Base-by-base conservation (phyloP, 179 eudicot genomes). In the Beta corolliflora region DNA sequence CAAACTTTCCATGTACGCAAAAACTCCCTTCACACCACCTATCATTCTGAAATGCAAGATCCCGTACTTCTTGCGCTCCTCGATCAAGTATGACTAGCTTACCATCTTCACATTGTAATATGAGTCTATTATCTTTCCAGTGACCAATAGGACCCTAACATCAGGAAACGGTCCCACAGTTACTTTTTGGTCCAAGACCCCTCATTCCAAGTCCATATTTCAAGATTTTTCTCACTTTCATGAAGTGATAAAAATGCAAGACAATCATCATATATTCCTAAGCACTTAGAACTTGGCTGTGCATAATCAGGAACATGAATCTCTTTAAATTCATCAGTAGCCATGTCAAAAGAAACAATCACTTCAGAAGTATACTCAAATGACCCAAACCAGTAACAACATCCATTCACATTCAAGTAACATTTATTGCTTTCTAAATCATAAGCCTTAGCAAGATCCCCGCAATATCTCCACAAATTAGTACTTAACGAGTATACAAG, bases 401-500 rank as follows among this genome's bases (percentile, higher is more conserved):
- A 72, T 11, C 81, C 85, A 45, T 65, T 72, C 21, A 78, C 74
- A 73, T 52, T 64, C 6, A 53, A 16, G 16, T 78, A 72, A 21
- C 66, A 63, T 3, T 23, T 45, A 13, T 55, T 65, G 8, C 45
- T 13, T 16, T 58, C 72, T 65, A 82, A 60, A 0, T 50, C 36
- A 73, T 78, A 83, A 4, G 70, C 10, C 36, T 48, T 77, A 16
- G 18, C 8, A 58, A 83, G 25, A 66, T 83, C 85, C n/a, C 85
- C 82, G 3, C 85, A 83, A 56, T 73, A 78, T 5, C 7, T 78
- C 85, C 85, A 83, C 7, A 70, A 78, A 73, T 78, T 44, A 18
- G 77, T 79, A 48, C 53, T 65, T 21, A 78, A 66, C 7, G 85
- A 83, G 79, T 83, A 83, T 4, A 83, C 79, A 66, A 73, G 29